Evolutionary conservation across 2,329 filamentous ascomycete species (phyloP), one percentile per base, ranked within the genome.

Genomic region (Cladosporium oxysporum): DNA sequence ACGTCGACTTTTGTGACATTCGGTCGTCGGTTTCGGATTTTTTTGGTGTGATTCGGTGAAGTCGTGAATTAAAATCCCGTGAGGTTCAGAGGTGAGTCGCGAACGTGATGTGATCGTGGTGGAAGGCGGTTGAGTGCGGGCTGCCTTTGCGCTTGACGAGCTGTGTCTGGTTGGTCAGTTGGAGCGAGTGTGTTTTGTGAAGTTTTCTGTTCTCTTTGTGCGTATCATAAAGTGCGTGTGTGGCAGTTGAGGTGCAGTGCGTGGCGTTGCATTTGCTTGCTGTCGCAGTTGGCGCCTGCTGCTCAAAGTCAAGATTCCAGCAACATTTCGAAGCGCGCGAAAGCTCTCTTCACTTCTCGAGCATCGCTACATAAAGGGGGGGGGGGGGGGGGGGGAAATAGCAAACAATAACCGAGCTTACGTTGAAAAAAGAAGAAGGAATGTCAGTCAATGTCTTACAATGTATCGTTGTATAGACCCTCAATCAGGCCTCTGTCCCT

Each of bases 401-500:
- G 4, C 41, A 47, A 47, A 21, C 41, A 44, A 1, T n/a, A n/a
- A 18, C 5, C 8, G 41, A 11, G 2, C 7, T n/a, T 21, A 44
- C 18, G 7, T 44, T 21, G 41, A 10, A 11, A 44, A 37, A 37
- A 16, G n/a, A 44, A 44, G 7, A 16, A 41, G 16, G 37, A 16
- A 21, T 6, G 18, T 6, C 41, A 21, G 7, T 21, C 5, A 21
- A n/a, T 11, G 41, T 21, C 41, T 47, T 47, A 47, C 41, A n/a
- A 4, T 47, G n/a, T 47, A 23, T 47, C 41, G 5, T 12, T 47
- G n/a, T 47, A 47, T 47, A 47, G 41, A 21, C 52, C 31, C 8
- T 62, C 61, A 75, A 66, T 75, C 74, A 47, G 73, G 71, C 68
- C 74, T 80, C 64, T 76, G 74, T 31, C 71, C 76, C 26, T 63